Evolutionary conservation across 257 asterid genomes (phyloP), one percentile per base, ranked within the genome.

Genomic region (Fraxinus pennsylvanica): DNA sequence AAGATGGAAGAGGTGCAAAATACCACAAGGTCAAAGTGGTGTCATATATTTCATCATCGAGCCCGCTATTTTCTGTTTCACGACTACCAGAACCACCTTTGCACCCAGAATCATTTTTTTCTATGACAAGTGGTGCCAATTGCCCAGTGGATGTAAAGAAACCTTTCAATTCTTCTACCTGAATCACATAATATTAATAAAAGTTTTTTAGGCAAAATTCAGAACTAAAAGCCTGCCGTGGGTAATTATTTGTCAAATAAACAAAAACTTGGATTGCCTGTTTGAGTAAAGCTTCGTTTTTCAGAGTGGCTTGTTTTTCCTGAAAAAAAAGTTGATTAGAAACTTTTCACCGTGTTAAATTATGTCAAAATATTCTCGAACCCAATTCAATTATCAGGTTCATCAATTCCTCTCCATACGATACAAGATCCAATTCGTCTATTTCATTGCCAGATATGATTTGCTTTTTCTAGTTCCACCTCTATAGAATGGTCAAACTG

Each of bases 31-130:
- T 63, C 33, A 63, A 63, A 63, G 17, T 4, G 6, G 69, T 63
- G 69, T 25, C 17, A 7, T 32, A 22, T 3, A 22, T 63, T 63
- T 63, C 69, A 63, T 63, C 69, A 27, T 63, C 36, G 6, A 63
- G 17, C 8, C 35, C 1, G 35, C 69, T 63, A 63, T 9, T 63
- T 10, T 2, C 36, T 10, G 69, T 63, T 27, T 63, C 69, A 25
- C 69, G 69, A 27, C 69, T 63, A 25, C 82, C 81, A 13, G 88
- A 79, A 41, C 68, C 17, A 2, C 15, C 52, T 43, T 43, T 43
- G 52, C 52, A 12, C 4, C 17, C 52, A 12, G 52, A 43, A 41
- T 41, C 50, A 41, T 41, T 41, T 3, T 10, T 41, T 41, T 41
- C 50, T 13, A 41, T 27, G 8, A 63, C 69, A 12, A 63, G 69